Conservation (phyloP, 495 filamentous ascomycete genomes). For the Penicillium alfredii region DNA sequence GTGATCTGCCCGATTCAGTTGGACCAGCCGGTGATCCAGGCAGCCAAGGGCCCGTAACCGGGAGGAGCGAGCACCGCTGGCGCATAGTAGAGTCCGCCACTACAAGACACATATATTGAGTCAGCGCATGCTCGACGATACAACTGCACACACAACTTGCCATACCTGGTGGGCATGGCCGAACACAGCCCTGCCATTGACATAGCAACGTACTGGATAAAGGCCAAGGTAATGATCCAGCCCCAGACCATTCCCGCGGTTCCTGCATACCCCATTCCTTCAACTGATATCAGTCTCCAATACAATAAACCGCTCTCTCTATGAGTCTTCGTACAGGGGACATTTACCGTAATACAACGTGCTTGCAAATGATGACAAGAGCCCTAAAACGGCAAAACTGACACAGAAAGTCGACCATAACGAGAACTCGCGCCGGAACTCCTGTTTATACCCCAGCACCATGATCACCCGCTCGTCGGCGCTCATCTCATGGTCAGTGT, state of each 20-base stretch:
- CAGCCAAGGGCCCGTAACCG: constrained; percentile 67
- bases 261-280: constrained; percentile 72
- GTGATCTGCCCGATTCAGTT: constrained; percentile 71
- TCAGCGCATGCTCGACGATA: no score
- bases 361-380: constrained; percentile 68
- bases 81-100: constrained; percentile 75
- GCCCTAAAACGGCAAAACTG: constrained; percentile 67
- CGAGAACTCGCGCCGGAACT: constrained; percentile 79
- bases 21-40: constrained; percentile 71
- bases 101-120: constrained; percentile 17
- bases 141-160: no score
- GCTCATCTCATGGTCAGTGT: constrained; percentile 44
- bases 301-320: no score
- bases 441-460: constrained; percentile 70
- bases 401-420: constrained; percentile 80
- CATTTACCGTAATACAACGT: constrained; percentile 62
- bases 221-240: constrained; percentile 69
- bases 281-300: constrained; percentile 12
- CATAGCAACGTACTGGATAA: constrained; percentile 67
- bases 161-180: constrained; percentile 59
- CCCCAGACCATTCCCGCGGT: constrained; percentile 82
- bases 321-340: background rate
- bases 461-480: constrained; percentile 65
- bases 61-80: constrained; percentile 72
- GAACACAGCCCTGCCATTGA: constrained; percentile 63